Percentiles rank a stretch among this genome's conserved stretches.
Evolutionary conservation across 148 eudicot species (phyloP).

Genomic region (Cornus suecica): DNA sequence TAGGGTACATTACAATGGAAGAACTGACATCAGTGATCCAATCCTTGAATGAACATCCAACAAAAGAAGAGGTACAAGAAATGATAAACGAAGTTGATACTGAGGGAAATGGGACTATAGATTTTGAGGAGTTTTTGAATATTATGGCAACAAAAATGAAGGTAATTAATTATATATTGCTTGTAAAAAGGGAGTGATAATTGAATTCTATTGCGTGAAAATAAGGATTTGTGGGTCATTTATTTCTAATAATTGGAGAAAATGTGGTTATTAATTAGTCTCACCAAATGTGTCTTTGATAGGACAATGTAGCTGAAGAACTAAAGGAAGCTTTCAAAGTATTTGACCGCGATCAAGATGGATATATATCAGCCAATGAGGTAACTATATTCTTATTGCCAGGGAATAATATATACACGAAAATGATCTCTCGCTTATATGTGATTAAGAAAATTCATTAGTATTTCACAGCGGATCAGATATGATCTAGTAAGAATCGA

Average conservation of each 20-base stretch:
- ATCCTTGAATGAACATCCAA: slow-evolving; percentile 36
- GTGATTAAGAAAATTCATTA: too few species aligned
- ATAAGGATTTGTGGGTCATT: neutral
- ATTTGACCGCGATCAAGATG: slow-evolving; percentile 56
- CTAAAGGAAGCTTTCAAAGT: slow-evolving; percentile 55
- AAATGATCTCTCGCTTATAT: too few species aligned
- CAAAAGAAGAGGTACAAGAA: slow-evolving; percentile 33
- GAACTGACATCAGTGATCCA: slow-evolving; percentile 36
- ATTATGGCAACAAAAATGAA: slow-evolving; percentile 39
- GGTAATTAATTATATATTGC: slow-evolving; percentile 21
- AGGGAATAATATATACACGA: too few species aligned
- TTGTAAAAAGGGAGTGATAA: neutral
- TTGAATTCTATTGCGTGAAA: neutral
- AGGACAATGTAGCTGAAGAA: slow-evolving; percentile 42
- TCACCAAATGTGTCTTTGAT: neutral
- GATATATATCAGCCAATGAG: slow-evolving; percentile 49
- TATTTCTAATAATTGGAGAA: neutral
- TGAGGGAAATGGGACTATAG: slow-evolving; percentile 31
- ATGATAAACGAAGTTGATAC: slow-evolving; percentile 39
- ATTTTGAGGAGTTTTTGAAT: slow-evolving; percentile 34
- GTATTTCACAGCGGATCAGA: too few species aligned
- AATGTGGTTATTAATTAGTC: neutral
- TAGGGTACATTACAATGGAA: slow-evolving; percentile 36
- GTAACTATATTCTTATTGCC: too few species aligned
- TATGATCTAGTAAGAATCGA: too few species aligned